A percentile compares a stretch with the other conserved stretches of the same genome.
Evolutionary conservation across 495 filamentous ascomycete species (phyloP).

Genomic region (Lophiotrema nucula): DNA sequence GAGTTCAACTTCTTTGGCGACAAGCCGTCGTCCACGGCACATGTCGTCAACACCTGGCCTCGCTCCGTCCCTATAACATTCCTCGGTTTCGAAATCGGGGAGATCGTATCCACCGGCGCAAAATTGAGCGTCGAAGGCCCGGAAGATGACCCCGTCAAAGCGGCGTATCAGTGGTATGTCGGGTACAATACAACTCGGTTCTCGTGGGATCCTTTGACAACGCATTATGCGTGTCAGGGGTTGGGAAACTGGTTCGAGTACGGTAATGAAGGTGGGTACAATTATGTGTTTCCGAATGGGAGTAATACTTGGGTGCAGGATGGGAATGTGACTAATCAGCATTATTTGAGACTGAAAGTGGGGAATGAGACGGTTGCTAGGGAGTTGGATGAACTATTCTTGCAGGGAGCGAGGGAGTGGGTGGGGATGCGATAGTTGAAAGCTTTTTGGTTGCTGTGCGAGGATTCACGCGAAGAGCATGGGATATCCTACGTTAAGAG

Average conservation of each 20-base stretch:
- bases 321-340: background rate
- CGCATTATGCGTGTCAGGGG: constrained; percentile 41
- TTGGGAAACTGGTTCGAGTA: constrained; percentile 23
- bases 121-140: constrained; percentile 37
- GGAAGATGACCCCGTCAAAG: constrained; percentile 40
- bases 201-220: constrained; percentile 50
- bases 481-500: too few species aligned
- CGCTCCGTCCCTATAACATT: constrained; percentile 37
- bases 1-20: constrained; percentile 48
- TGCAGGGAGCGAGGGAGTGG: constrained; percentile 8
- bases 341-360: constrained; percentile 11
- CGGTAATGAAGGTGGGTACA: constrained; percentile 8
- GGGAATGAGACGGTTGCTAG: constrained; percentile 11
- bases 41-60: constrained; percentile 47
- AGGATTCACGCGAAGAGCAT: background rate
- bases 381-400: constrained; percentile 35
- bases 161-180: constrained; percentile 46
- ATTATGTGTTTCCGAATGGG: constrained; percentile 22
- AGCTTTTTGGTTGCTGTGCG: background rate
- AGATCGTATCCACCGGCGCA: constrained; percentile 40
- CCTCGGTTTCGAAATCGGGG: constrained; percentile 43
- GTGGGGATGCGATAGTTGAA: too few species aligned
- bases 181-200: constrained; percentile 35
- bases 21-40: constrained; percentile 38
- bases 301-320: constrained; percentile 11